A percentile compares a stretch with the other conserved stretches of the same genome.
Evolutionary conservation across 2,329 filamentous ascomycete species (phyloP).

Genomic region (Diaporthe citriasiana): DNA sequence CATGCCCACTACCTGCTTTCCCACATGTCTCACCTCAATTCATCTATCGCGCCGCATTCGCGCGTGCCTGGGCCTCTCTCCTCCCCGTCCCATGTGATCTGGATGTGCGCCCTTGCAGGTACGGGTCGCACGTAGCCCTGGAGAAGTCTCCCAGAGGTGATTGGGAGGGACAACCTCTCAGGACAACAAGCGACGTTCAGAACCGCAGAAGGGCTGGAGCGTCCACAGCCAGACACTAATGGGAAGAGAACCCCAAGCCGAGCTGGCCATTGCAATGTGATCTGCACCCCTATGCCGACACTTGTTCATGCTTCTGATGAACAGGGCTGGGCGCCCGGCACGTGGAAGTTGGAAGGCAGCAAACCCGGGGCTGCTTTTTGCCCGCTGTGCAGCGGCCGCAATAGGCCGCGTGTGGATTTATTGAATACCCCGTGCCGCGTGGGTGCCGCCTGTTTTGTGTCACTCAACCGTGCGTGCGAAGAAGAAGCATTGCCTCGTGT

Average conservation of each 20-base stretch:
- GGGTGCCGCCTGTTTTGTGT: conserved; percentile 7
- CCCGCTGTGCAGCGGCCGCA: conserved; percentile 1
- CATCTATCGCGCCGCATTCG: conserved; percentile 14
- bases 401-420: not conserved
- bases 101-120: conserved; percentile 1
- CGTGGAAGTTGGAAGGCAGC: conserved; percentile 14
- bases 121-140: not conserved
- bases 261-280: not conserved
- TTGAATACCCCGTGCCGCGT: conserved; percentile 24
- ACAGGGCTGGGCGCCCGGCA: not conserved
- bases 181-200: not conserved
- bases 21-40: conserved; percentile 26
- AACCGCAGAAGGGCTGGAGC: not conserved
- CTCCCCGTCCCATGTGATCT: not conserved
- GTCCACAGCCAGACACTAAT: not conserved
- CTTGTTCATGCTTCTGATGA: not conserved
- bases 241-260: not conserved
- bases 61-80: conserved; percentile 12
- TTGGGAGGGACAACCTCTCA: not conserved
- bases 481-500: conserved; percentile 25
- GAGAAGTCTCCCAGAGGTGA: not conserved
- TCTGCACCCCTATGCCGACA: not conserved
- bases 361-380: not conserved
- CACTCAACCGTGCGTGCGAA: not conserved
- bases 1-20: not conserved